Base-by-base conservation (phyloP, 1,139 yeast genomes). In the Saccharomyces hybrid region DNA sequence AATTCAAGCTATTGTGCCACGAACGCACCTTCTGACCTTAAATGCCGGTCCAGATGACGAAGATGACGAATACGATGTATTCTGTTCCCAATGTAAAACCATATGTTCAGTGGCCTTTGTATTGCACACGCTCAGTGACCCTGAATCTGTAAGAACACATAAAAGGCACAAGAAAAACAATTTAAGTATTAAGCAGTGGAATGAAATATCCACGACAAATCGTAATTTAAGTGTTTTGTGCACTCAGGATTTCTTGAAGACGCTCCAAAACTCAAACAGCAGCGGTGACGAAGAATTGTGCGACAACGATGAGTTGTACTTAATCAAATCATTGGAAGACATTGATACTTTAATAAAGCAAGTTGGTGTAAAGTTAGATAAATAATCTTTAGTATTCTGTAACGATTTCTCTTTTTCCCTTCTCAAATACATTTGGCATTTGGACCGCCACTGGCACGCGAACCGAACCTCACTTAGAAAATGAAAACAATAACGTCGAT, bases 281-380 rank as follows among this genome's bases (percentile, higher is more conserved):
- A 50, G 60, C 11, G 55, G 51, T 8, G 51, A 14, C 16, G 29
- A 51, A 32, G 54, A 52, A 25, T 50, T 55, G 1, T 48, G 44
- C 23, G 53, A 50, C 5, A 55, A 58, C n/a, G 72, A 68, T 54
- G 65, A 63, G 46, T 51, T 69, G 41, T 59, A 57, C 44, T 50
- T 59, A 7, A 54, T 64, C 14, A 60, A 64, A 46, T 63, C 65
- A 27, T 51, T 67, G 28, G 60, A 63, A 16, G 67, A 63, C 3
- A 63, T 64, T 56, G 49, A 64, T 50, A 54, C 51, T 20, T 29
- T 59, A 52, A 52, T 62, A 56, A 48, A 59, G 55, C 46, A 55
- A 29, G 59, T 63, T 2, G 77, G 75, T 51, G 73, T 69, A 57
- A 64, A 67, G 47, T 68, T 75, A 58, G 76, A 73, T 47, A 56